A percentile compares a stretch with the other conserved stretches of the same genome.
These are phyloP conservation scores for Aspergillus sclerotiicarbonarius DNA, from an alignment of 495 filamentous ascomycete genomes.

Conservation along the genomic window DNA sequence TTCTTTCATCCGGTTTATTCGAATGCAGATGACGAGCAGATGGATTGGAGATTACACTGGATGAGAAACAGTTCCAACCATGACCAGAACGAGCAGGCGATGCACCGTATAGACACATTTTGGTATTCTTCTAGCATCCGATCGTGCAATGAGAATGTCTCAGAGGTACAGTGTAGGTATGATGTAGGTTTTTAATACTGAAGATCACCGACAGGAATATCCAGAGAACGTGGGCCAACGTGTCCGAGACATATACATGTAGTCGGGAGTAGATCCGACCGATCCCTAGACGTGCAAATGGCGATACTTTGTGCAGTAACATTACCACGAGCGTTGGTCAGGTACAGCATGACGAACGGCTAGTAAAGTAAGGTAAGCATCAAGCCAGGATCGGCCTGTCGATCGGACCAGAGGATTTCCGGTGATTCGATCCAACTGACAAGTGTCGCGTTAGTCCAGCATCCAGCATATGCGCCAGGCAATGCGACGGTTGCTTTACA, in stretches of 20 bases:
- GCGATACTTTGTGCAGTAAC: not conserved
- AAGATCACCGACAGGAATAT: no score
- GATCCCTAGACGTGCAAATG: not conserved
- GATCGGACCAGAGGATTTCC: not conserved
- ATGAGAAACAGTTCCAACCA: no score
- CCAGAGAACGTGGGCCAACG: no score
- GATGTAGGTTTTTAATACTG: no score
- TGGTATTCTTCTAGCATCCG: no score
- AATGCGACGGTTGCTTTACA: not conserved
- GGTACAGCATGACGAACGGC: not conserved
- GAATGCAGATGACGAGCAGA: not conserved
- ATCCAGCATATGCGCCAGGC: not conserved
- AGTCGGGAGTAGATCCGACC: not conserved
- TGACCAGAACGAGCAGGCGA: no score
- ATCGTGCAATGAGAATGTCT: no score
- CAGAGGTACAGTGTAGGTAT: no score
- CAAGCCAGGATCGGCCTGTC: not conserved
- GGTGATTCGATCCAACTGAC: not conserved
- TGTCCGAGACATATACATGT: not conserved
- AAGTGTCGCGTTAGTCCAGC: not conserved
- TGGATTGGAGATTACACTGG: no score
- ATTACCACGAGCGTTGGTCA: not conserved
- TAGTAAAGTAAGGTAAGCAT: slow-evolving; percentile 1
- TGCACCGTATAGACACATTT: no score
- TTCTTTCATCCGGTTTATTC: not conserved